Percentiles rank a stretch among this genome's conserved stretches.
phyloP scores from a whole-genome alignment of 352 stramenopile species.

The Phytophthora nicotianae region DNA sequence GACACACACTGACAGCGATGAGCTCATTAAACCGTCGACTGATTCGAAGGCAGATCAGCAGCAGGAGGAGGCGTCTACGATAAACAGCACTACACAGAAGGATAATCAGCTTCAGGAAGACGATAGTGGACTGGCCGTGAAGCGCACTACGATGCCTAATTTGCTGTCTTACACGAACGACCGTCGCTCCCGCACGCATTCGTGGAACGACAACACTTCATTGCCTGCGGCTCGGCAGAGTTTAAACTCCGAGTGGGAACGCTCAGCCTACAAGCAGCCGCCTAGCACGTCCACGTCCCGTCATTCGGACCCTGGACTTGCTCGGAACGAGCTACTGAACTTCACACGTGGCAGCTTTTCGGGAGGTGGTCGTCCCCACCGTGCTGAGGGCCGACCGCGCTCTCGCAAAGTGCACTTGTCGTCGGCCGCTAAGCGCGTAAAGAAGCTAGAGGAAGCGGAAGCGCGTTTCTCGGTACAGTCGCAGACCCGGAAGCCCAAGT shows the following conservation, averaged over 20 bases:
- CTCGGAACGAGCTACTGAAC: conserved; percentile 73
- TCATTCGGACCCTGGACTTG: conserved; percentile 73
- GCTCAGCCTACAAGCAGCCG: conserved; percentile 49
- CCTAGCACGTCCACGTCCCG: conserved; percentile 41
- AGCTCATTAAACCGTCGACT: conserved; percentile 16
- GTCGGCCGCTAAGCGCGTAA: conserved; percentile 81
- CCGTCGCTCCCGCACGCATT: conserved; percentile 45
- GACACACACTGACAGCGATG: conserved; percentile 20
- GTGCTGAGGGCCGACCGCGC: conserved; percentile 53
- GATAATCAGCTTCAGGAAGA: conserved; percentile 26
- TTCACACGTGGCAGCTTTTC: conserved; percentile 63
- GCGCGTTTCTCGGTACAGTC: conserved; percentile 59
- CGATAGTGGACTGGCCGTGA: conserved; percentile 42
- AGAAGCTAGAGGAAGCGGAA: conserved; percentile 83
- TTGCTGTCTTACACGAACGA: conserved; percentile 56
- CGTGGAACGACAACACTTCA: conserved; percentile 58
- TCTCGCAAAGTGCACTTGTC: conserved; percentile 77
- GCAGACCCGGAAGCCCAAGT: conserved; percentile 42
- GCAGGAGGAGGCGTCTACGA: conserved; percentile 15
- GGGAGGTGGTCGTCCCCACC: conserved; percentile 35
- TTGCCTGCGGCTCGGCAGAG: conserved; percentile 30
- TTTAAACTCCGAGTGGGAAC: conserved; percentile 56
- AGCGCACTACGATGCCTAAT: conserved; percentile 55
- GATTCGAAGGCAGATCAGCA: conserved; percentile 42
- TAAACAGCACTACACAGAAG: conserved; percentile 8